phyloP scores from a whole-genome alignment of 441 rosid genomes.

The Capsella rubella region DNA sequence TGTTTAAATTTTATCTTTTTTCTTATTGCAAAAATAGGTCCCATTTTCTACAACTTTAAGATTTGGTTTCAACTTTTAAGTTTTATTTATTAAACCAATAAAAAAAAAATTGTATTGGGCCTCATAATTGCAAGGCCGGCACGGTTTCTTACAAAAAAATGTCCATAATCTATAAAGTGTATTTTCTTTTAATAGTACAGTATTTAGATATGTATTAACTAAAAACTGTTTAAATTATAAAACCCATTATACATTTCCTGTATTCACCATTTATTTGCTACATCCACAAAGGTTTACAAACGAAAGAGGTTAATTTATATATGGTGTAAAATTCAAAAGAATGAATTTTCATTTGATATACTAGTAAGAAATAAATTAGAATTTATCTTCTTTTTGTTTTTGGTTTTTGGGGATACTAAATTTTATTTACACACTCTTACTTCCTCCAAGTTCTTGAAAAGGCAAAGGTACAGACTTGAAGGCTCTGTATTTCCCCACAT shows the following conservation, averaged over 20 bases:
- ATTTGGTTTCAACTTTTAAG: no score
- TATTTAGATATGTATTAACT: no score
- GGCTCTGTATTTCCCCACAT: constrained; percentile 85
- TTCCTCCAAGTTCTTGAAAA: constrained; percentile 53
- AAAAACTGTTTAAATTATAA: neutral
- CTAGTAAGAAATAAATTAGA: neutral
- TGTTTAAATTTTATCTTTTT: no score
- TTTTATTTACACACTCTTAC: constrained; percentile 41
- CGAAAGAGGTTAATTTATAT: neutral
- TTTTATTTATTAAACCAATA: no score
- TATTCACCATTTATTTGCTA: neutral
- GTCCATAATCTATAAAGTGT: no score
- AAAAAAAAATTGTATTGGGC: no score
- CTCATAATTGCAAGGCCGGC: no score
- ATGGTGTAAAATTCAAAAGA: neutral
- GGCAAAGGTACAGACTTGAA: constrained; percentile 86
- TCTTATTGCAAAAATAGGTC: no score
- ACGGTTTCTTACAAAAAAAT: no score
- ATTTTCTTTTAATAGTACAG: no score
- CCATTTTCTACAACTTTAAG: no score
- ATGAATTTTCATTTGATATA: neutral
- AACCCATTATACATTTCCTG: neutral
- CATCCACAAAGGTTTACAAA: neutral
- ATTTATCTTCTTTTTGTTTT: neutral
- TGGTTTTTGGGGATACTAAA: neutral